Conservation (phyloP, 2,329 filamentous ascomycete genomes). For the Tricladium varicosporioides region DNA sequence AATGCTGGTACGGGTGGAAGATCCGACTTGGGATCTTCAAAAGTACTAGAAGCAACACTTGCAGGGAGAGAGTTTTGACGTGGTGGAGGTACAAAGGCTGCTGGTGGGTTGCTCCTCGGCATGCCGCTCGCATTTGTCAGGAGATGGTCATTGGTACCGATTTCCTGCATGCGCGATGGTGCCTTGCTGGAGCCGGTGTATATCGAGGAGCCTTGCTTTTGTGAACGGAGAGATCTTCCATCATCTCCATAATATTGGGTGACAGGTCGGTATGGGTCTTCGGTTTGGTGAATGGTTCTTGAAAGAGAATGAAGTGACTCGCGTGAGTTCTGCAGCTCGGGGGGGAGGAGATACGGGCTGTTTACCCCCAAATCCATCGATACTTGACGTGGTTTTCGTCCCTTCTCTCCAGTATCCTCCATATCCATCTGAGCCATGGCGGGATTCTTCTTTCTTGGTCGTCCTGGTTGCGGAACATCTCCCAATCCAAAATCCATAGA, state of each 20-base stretch:
- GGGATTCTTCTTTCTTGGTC: slow-evolving; percentile 14
- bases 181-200: slow-evolving; percentile 42
- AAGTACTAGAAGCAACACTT: slow-evolving; percentile 38
- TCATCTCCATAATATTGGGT: slow-evolving; percentile 57
- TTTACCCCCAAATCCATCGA: slow-evolving; percentile 68
- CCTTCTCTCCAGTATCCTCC: slow-evolving; percentile 6
- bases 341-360: slow-evolving; percentile 92
- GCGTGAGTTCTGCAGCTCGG: slow-evolving; percentile 71
- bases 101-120: slow-evolving; percentile 25
- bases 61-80: slow-evolving; percentile 47
- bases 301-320: slow-evolving; percentile 87
- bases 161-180: slow-evolving; percentile 27
- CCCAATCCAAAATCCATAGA: slow-evolving; percentile 90
- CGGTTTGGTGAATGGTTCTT: slow-evolving; percentile 67
- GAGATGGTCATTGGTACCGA: slow-evolving; percentile 21
- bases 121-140: slow-evolving; percentile 28
- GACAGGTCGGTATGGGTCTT: slow-evolving; percentile 80
- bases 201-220: slow-evolving; percentile 45
- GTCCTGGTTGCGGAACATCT: slow-evolving; percentile 39
- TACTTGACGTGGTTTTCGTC: slow-evolving; percentile 49
- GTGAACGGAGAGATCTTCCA: slow-evolving; percentile 53
- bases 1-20: slow-evolving; percentile 33
- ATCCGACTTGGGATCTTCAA: slow-evolving; percentile 27
- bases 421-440: slow-evolving; percentile 5
- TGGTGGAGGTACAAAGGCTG: slow-evolving; percentile 31